Evolutionary conservation across 2,329 filamentous ascomycete species (phyloP).

Genomic region (Hymenoscyphus linearis): DNA sequence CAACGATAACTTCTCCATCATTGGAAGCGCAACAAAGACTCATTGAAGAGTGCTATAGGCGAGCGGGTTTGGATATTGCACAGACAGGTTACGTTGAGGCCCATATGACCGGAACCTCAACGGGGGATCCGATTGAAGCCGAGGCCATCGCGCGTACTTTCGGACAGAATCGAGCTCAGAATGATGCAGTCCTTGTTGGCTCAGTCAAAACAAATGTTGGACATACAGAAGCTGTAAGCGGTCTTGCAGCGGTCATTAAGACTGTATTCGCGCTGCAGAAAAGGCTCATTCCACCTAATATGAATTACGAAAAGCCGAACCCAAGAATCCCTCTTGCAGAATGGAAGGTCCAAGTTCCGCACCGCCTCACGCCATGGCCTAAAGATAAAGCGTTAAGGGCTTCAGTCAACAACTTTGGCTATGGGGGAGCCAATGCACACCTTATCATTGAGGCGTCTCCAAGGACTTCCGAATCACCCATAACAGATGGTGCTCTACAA

Average conservation of each 20-base stretch:
- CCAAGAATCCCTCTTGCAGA: neutral
- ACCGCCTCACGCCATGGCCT: slow-evolving; percentile 25
- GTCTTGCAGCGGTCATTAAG: slow-evolving; percentile 41
- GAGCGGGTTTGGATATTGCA: neutral
- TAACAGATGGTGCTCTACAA: too few relatives aligned
- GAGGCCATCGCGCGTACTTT: slow-evolving; percentile 13
- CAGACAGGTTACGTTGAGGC: slow-evolving; percentile 39
- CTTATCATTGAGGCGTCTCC: too few relatives aligned
- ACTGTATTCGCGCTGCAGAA: slow-evolving; percentile 32
- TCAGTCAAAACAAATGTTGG: slow-evolving; percentile 38
- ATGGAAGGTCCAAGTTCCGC: slow-evolving; percentile 9
- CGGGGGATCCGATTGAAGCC: slow-evolving; percentile 14
- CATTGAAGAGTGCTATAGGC: slow-evolving; percentile 7
- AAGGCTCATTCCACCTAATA: slow-evolving; percentile 19
- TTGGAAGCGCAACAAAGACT: slow-evolving; percentile 35
- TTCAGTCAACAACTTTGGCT: slow-evolving; percentile 35
- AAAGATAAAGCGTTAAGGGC: slow-evolving; percentile 3
- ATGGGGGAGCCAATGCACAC: slow-evolving; percentile 44
- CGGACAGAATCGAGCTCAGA: neutral
- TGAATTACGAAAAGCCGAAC: neutral
- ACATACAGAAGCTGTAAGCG: slow-evolving; percentile 40
- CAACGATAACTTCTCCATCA: slow-evolving; percentile 45
- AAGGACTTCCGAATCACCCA: too few relatives aligned
- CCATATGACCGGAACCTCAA: slow-evolving; percentile 26
- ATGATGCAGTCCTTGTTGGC: slow-evolving; percentile 1